Evolutionary conservation across 306 rosid species (phyloP), one percentile per base, ranked within the genome.

Genomic region (Boehmeria nivea): DNA sequence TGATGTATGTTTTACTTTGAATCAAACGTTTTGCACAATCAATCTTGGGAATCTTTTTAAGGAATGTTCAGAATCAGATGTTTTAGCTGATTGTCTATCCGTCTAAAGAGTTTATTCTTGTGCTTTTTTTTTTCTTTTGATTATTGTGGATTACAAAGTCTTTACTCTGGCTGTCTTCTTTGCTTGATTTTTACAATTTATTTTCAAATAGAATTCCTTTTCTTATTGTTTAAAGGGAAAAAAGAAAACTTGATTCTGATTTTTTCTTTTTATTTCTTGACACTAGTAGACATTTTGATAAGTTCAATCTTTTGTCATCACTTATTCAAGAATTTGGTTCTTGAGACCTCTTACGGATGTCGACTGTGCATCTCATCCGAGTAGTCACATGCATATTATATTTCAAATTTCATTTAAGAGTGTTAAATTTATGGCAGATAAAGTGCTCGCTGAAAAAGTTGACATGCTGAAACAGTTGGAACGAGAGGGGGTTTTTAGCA

Each of bases 361-460:
- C n/a, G n/a, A n/a, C n/a, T n/a, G n/a, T n/a, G n/a, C n/a, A n/a
- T n/a, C n/a, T n/a, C n/a, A n/a, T n/a, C n/a, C n/a, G n/a, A n/a
- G n/a, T n/a, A n/a, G n/a, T n/a, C n/a, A n/a, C n/a, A n/a, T n/a
- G n/a, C n/a, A n/a, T n/a, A n/a, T 31, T 10, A 31, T 31, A 31
- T 45, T 34, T 34, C 64, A 47, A 74, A 50, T 69, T 69, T 24
- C 39, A 59, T 54, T 43, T 51, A 63, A 65, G 39, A 43, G 56
- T 37, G 28, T 51, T 57, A 63, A 66, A 69, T 60, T 67, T 66
- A 48, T 60, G 49, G 64, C 85, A 90, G 95, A 68, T 71, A 78
- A 72, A 53, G 72, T 65, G 36, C 91, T 91, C 64, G 37, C 71
- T 50, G 82, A 76, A 74, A 89, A 91, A 80, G 53, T 84, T 59